phyloP scores from a whole-genome alignment of 2,329 filamentous ascomycete genomes.

The Xylaria digitata region DNA sequence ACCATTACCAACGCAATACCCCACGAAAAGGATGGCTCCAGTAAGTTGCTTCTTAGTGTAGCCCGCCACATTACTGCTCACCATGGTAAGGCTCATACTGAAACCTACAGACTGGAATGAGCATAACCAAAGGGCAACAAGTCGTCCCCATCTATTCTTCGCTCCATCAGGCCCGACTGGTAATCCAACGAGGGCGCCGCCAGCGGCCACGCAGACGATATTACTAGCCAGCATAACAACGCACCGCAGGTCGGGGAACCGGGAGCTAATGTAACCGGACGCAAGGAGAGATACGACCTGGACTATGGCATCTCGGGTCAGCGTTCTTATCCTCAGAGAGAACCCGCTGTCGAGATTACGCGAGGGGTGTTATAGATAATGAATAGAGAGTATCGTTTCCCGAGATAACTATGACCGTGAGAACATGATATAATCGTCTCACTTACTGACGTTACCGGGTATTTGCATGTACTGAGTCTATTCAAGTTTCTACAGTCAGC shows the following conservation, averaged over 20 bases:
- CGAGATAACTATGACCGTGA: no score
- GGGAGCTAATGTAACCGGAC: slow-evolving; percentile 64
- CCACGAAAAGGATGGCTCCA: slow-evolving; percentile 50
- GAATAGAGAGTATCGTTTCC: background rate
- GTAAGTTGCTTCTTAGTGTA: slow-evolving; percentile 53
- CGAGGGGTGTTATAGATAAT: background rate
- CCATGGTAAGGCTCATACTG: slow-evolving; percentile 51
- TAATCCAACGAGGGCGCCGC: slow-evolving; percentile 64
- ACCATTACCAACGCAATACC: slow-evolving; percentile 48
- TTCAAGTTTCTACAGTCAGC: no score
- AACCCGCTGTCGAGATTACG: background rate
- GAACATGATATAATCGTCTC: background rate
- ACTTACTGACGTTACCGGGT: slow-evolving; percentile 61
- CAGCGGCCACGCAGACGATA: slow-evolving; percentile 64
- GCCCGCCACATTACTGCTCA: slow-evolving; percentile 51
- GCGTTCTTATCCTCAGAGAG: background rate
- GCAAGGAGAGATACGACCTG: slow-evolving; percentile 64
- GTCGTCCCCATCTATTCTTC: slow-evolving; percentile 65
- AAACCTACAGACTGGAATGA: slow-evolving; percentile 51
- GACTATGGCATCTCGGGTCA: slow-evolving; percentile 44
- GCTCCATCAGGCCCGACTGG: slow-evolving; percentile 51
- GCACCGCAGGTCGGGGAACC: slow-evolving; percentile 62
- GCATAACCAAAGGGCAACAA: slow-evolving; percentile 67
- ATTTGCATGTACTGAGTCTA: slow-evolving; percentile 71
- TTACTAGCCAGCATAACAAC: slow-evolving; percentile 67